These are phyloP conservation scores for Sphaceloma murrayae DNA, from an alignment of 2,329 filamentous ascomycete species.

Conservation along the genomic window DNA sequence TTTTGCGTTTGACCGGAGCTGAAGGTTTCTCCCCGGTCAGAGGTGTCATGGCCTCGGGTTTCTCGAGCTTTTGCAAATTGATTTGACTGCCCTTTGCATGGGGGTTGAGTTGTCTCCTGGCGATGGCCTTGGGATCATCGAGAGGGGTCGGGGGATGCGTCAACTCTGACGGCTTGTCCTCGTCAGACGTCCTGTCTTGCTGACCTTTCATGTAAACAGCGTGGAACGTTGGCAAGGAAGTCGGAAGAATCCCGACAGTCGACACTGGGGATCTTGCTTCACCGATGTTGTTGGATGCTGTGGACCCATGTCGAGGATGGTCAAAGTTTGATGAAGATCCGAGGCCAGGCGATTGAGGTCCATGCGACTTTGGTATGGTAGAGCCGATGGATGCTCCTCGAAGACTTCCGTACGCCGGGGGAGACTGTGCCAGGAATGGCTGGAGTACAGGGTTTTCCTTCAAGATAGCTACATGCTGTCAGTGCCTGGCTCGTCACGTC, in stretches of 20 bases:
- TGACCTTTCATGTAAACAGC: constrained; percentile 75
- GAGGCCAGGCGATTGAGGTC: constrained; percentile 20
- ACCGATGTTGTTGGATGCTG: constrained; percentile 31
- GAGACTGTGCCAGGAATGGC: constrained; percentile 48
- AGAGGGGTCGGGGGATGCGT: neutral
- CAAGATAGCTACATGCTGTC: constrained; percentile 40
- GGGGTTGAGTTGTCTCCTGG: constrained; percentile 62
- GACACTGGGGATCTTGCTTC: constrained; percentile 45
- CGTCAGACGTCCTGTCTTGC: constrained; percentile 25
- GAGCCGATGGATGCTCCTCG: constrained; percentile 25
- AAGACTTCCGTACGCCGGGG: constrained; percentile 36
- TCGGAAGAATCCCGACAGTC: constrained; percentile 85
- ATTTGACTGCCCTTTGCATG: constrained; percentile 56
- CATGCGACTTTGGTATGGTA: constrained; percentile 28
- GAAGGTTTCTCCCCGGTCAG: constrained; percentile 30
- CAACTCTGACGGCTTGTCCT: neutral
- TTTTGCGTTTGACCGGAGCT: constrained; percentile 58
- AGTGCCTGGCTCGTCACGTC: neutral
- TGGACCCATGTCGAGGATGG: constrained; percentile 37
- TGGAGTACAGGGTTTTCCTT: constrained; percentile 42
- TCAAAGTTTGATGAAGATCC: constrained; percentile 25
- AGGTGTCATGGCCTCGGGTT: constrained; percentile 47
- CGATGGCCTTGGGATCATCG: constrained; percentile 1
- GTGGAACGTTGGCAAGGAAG: constrained; percentile 83
- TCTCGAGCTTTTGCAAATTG: constrained; percentile 25